phyloP scores from a whole-genome alignment of 208 protist genomes.

The Crithidia expoeki region DNA sequence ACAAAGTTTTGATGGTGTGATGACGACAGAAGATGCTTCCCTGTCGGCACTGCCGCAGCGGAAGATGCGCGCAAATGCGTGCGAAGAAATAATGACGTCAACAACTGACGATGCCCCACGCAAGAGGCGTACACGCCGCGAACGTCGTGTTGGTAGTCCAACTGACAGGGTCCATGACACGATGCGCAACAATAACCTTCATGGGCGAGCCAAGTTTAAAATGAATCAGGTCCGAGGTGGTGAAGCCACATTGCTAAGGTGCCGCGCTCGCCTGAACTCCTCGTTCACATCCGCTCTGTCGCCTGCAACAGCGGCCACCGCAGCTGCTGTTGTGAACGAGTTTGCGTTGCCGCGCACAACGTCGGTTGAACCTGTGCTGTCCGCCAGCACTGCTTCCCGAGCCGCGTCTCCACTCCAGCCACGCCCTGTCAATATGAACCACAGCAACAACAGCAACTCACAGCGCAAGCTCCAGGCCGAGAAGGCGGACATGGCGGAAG shows the following conservation, averaged over 20 bases:
- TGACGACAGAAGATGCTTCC: background rate
- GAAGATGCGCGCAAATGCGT: background rate
- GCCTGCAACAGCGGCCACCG: background rate
- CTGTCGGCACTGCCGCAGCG: background rate
- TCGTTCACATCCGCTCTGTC: background rate
- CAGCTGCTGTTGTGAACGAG: conserved; percentile 5
- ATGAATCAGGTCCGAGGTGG: too few relatives aligned
- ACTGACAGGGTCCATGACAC: too few relatives aligned
- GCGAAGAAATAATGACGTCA: background rate
- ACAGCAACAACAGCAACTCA: background rate
- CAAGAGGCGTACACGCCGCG: background rate
- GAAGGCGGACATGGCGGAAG: background rate
- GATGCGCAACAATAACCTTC: too few relatives aligned
- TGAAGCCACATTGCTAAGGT: background rate
- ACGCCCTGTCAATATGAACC: background rate
- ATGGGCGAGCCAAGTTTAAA: background rate
- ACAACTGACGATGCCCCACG: background rate
- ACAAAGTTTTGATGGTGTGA: background rate
- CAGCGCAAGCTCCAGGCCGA: background rate
- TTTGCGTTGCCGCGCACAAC: conserved; percentile 14
- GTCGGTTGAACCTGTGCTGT: background rate
- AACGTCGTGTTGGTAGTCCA: too few relatives aligned
- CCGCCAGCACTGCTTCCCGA: background rate
- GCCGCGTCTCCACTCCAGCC: conserved; percentile 15
- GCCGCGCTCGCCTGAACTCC: background rate